phyloP scores from a whole-genome alignment of 371 early-diverging fungal species.

The Circinella minor region DNA sequence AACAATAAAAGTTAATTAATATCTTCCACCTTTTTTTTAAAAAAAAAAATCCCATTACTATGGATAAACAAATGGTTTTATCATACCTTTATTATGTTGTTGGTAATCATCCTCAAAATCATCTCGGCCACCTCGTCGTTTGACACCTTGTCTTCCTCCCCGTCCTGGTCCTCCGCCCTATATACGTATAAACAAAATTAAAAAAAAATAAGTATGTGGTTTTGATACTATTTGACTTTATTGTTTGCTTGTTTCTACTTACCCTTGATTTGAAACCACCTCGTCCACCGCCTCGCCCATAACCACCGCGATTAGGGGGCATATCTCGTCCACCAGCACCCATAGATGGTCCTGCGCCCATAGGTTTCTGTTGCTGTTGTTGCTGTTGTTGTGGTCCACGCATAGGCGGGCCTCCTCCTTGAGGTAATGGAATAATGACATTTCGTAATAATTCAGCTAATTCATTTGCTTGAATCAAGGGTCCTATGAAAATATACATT shows the following conservation, averaged over 20 bases:
- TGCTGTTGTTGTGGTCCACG: slow-evolving; percentile 16
- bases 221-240: no score
- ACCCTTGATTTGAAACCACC: slow-evolving; percentile 41
- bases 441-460: slow-evolving; percentile 57
- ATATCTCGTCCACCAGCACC: slow-evolving; percentile 25
- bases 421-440: slow-evolving; percentile 47
- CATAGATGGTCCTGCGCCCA: slow-evolving; percentile 29
- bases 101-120: slow-evolving; percentile 60
- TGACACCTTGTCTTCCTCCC: slow-evolving; percentile 37
- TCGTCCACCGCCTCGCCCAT: slow-evolving; percentile 34
- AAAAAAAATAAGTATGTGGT: no score
- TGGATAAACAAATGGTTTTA: neutral
- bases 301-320: slow-evolving; percentile 31
- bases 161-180: slow-evolving; percentile 13
- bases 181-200: neutral
- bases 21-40: no score
- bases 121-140: slow-evolving; percentile 48
- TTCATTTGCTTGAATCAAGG: slow-evolving; percentile 51
- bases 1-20: neutral
- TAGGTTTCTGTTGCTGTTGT: slow-evolving; percentile 16
- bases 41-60: neutral
- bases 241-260: slow-evolving; percentile 3
- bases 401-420: slow-evolving; percentile 21
- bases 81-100: slow-evolving; percentile 42
- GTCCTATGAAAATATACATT: slow-evolving; percentile 23